A percentile compares a stretch with the other conserved stretches of the same genome.
Evolutionary conservation across 2,329 filamentous ascomycete genomes (phyloP).

Genomic region (Cercospora canescens): DNA sequence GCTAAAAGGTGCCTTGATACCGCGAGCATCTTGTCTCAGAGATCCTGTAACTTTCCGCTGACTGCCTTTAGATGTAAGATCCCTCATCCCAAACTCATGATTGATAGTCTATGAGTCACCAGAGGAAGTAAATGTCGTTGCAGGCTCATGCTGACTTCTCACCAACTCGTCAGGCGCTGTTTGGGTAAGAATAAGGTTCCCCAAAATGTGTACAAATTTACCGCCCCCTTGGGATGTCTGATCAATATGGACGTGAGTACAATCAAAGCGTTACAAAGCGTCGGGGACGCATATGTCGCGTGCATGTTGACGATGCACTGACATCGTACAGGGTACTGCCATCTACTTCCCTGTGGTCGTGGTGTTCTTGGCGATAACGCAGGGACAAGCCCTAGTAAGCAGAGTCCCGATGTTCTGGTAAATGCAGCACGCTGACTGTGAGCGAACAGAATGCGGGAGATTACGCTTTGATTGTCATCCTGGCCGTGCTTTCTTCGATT

Average conservation of each 20-base stretch:
- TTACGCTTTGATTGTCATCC: conserved; percentile 52
- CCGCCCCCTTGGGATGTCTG: conserved; percentile 50
- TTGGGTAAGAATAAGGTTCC: conserved; percentile 45
- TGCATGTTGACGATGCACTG: neutral
- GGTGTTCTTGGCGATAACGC: conserved; percentile 54
- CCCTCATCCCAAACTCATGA: neutral
- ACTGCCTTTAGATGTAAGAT: neutral
- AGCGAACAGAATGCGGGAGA: conserved; percentile 37
- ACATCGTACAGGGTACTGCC: conserved; percentile 42
- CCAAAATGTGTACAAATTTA: conserved; percentile 48
- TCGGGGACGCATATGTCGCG: too few species aligned
- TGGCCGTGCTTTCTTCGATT: conserved; percentile 55
- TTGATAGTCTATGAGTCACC: neutral
- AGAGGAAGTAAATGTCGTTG: too few species aligned
- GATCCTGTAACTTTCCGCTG: too few species aligned
- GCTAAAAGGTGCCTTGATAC: too few species aligned
- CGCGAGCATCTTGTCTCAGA: too few species aligned
- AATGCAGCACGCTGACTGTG: neutral
- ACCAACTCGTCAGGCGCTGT: conserved; percentile 25
- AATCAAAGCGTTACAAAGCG: too few species aligned
- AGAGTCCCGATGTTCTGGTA: neutral
- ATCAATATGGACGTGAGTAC: conserved; percentile 50
- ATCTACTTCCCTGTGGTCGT: conserved; percentile 58
- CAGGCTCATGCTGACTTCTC: neutral
- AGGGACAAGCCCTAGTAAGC: conserved; percentile 44